Conservation (phyloP, 495 filamentous ascomycete genomes). For the Staphylotrichum longicolle region DNA sequence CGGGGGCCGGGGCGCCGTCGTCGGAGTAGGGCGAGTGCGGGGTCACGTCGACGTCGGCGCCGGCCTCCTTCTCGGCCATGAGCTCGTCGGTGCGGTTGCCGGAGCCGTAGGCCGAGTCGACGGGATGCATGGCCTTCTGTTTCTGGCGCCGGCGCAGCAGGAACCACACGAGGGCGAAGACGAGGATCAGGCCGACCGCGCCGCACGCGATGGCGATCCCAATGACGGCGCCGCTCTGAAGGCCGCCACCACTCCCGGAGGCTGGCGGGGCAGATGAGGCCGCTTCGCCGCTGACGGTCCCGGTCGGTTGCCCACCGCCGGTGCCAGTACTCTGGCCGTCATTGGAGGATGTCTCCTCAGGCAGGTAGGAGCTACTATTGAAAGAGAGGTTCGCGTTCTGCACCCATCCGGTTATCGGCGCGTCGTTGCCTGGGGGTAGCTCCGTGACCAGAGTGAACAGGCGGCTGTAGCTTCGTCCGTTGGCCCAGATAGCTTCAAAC, state of each 20-base stretch:
- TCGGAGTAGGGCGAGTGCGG: slow-evolving; percentile 43
- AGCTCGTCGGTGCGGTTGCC: slow-evolving; percentile 34
- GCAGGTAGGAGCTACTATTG: too few relatives aligned
- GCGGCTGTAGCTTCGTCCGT: slow-evolving; percentile 22
- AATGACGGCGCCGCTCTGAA: slow-evolving; percentile 38
- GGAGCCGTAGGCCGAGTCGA: slow-evolving; percentile 23
- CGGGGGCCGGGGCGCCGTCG: slow-evolving; percentile 27
- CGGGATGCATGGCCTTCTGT: slow-evolving; percentile 14
- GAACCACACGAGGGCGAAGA: slow-evolving; percentile 37
- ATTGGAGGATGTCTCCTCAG: not conserved
- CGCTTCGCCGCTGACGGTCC: not conserved
- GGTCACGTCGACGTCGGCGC: slow-evolving; percentile 31
- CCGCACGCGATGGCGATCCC: slow-evolving; percentile 45
- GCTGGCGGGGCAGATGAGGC: not conserved
- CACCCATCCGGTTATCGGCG: not conserved
- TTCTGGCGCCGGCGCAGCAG: slow-evolving; percentile 35
- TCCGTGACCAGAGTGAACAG: slow-evolving; percentile 16
- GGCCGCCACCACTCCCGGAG: slow-evolving; percentile 17
- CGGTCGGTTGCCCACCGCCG: not conserved
- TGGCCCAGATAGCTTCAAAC: slow-evolving; percentile 24
- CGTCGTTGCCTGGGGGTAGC: too few relatives aligned
- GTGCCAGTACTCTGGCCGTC: not conserved
- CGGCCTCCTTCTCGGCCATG: slow-evolving; percentile 45
- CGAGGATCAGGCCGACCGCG: slow-evolving; percentile 35
- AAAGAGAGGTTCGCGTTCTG: not conserved